A percentile compares a stretch with the other conserved stretches of the same genome.
Conservation (phyloP, 2,329 filamentous ascomycete species). For the Chaetomiaceae sp. region DNA sequence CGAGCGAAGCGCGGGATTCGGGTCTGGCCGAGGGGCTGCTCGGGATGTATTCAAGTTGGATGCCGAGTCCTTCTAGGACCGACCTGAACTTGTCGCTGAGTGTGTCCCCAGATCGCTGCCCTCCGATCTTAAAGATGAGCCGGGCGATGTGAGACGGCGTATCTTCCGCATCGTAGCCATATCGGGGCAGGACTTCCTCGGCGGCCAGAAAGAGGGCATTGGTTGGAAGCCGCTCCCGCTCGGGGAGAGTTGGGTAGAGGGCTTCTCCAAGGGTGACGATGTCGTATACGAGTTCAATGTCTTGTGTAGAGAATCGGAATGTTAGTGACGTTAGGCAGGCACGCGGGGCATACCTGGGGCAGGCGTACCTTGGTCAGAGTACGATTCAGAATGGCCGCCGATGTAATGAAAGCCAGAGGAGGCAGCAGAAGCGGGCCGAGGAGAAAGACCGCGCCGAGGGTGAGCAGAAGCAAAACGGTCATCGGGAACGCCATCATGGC, state of each 20-base stretch:
- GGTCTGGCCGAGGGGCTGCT: constrained; percentile 13
- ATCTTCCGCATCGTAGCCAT: constrained; percentile 66
- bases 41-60: constrained; percentile 58
- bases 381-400: constrained; percentile 34
- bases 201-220: constrained; percentile 79
- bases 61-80: constrained; percentile 64
- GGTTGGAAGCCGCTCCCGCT: constrained; percentile 62
- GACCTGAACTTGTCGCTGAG: constrained; percentile 67
- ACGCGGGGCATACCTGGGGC: neutral
- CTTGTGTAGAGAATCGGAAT: constrained; percentile 40
- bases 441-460: neutral
- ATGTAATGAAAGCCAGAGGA: constrained; percentile 19
- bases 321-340: constrained; percentile 4
- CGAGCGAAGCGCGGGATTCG: constrained; percentile 8
- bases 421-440: constrained; percentile 1
- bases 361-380: constrained; percentile 35
- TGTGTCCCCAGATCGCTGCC: constrained; percentile 50
- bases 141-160: constrained; percentile 69
- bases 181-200: constrained; percentile 65
- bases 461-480: neutral
- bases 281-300: constrained; percentile 72
- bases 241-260: constrained; percentile 51
- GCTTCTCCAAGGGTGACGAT: constrained; percentile 69
- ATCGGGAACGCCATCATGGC: neutral
- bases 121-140: constrained; percentile 74